phyloP scores from a whole-genome alignment of 1,139 yeast species.

The Candida gigantensis region DNA sequence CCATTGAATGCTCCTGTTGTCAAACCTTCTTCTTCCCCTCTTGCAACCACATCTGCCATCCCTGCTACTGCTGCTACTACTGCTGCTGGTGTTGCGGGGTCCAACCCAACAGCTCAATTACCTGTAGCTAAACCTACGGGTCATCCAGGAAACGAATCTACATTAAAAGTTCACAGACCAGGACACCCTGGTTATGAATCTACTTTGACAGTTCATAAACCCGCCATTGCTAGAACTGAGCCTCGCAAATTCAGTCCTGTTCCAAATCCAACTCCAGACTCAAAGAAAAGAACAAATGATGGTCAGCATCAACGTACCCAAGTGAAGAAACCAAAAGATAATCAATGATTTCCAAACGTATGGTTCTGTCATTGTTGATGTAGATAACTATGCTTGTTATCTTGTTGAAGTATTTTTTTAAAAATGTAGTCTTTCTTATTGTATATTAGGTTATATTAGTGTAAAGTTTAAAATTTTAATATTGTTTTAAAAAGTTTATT shows the following conservation, averaged over 20 bases:
- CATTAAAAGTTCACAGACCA: slow-evolving; percentile 35
- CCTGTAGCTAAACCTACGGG: slow-evolving; percentile 5
- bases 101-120: slow-evolving; percentile 5
- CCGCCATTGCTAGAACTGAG: slow-evolving; percentile 19
- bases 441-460: no score
- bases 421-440: no score
- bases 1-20: no score
- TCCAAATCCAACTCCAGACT: slow-evolving; percentile 7
- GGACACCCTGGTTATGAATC: slow-evolving; percentile 23
- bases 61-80: slow-evolving; percentile 3
- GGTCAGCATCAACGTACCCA: slow-evolving; percentile 19
- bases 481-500: no score
- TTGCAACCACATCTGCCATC: slow-evolving; percentile 3
- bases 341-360: no score
- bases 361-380: no score
- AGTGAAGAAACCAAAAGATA: slow-evolving; percentile 18
- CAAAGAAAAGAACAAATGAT: slow-evolving; percentile 14
- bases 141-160: slow-evolving; percentile 24
- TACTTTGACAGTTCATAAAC: slow-evolving; percentile 35
- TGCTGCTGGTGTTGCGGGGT: no score
- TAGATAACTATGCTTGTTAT: no score
- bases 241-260: slow-evolving; percentile 12
- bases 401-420: no score
- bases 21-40: no score
- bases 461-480: no score